These are phyloP conservation scores for Ceriops decandra DNA, from an alignment of 345 rosid species.

Conservation along the genomic window DNA sequence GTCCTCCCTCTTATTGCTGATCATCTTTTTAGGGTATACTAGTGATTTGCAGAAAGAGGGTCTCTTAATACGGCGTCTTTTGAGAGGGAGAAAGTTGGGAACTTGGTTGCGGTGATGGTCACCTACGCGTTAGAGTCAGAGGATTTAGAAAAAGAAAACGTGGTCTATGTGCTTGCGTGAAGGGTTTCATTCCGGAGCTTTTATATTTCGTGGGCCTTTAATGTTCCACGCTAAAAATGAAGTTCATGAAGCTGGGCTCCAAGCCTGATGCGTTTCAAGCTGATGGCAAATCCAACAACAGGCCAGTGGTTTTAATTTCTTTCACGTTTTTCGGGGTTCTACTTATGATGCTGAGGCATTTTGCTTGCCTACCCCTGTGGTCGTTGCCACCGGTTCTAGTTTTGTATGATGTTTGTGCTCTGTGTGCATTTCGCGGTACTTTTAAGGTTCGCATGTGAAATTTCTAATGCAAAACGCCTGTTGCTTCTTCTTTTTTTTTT, in stretches of 20 bases:
- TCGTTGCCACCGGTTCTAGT: background rate
- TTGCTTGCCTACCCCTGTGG: background rate
- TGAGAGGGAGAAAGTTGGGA: background rate
- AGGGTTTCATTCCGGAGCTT: conserved; percentile 9
- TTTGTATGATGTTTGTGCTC: background rate
- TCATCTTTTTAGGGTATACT: background rate
- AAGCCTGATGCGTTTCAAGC: conserved; percentile 86
- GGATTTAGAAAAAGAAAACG: no score
- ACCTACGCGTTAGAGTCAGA: background rate
- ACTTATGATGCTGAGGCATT: background rate
- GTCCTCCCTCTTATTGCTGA: background rate
- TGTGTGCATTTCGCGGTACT: background rate
- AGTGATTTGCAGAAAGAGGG: background rate
- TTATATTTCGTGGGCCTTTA: background rate
- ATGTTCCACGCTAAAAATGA: conserved; percentile 47
- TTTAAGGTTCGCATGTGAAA: background rate
- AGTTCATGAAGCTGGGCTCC: conserved; percentile 93
- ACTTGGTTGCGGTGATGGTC: background rate
- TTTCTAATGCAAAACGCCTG: background rate
- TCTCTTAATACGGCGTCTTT: background rate
- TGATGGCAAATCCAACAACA: conserved; percentile 57
- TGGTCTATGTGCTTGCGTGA: conserved; percentile 14
- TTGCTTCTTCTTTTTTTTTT: background rate
- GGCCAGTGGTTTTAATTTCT: conserved; percentile 38
- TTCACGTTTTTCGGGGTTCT: background rate